Evolutionary conservation across 495 filamentous ascomycete genomes (phyloP), one percentile per base, ranked within the genome.

Genomic region (Jackrogersella multiformis): DNA sequence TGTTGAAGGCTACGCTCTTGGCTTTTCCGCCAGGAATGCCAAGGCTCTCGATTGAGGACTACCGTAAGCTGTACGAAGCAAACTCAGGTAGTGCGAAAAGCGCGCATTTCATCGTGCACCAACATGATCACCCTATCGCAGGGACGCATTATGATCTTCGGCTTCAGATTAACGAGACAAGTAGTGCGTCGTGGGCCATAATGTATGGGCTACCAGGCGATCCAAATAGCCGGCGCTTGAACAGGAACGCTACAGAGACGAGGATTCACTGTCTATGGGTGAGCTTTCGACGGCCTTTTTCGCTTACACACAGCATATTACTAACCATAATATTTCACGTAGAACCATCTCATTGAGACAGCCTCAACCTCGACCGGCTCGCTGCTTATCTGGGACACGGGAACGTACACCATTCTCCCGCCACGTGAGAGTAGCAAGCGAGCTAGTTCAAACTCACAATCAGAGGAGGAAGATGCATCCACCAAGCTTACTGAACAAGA

Each of bases 381-480:
- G 13, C 77, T 91, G 13, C 81, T 91, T 12, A 88, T 91, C 34
- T 91, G 88, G 88, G 88, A 91, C 58, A 90, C 87, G 0, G 88
- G 88, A 6, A 86, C 87, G 56, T 90, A 90, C 67, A 77, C 81
- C 51, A 66, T 90, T 21, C 77, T 91, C 2, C 81, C 85, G 1
- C 77, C 18, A 15, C 48, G 61, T 4, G 49, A 38, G 21, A 66
- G 51, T n/a, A 71, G 80, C 16, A 69, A 76, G 8, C 56, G 64
- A 15, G 52, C 66, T 13, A 9, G 39, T 7, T 53, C 62, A 0
- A 52, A 77, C 49, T 72, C 76, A 5, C 70, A 53, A 8, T 78
- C 78, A 0, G 75, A 79, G 7, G 84, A 85, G 24, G 80, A 85
- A 53, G 81, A 84, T 8, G 32, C 53, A 7, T 76, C 77, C 4